Base-by-base conservation (phyloP, 768 basidiomycete genomes). In the Termitomyces sp. region DNA sequence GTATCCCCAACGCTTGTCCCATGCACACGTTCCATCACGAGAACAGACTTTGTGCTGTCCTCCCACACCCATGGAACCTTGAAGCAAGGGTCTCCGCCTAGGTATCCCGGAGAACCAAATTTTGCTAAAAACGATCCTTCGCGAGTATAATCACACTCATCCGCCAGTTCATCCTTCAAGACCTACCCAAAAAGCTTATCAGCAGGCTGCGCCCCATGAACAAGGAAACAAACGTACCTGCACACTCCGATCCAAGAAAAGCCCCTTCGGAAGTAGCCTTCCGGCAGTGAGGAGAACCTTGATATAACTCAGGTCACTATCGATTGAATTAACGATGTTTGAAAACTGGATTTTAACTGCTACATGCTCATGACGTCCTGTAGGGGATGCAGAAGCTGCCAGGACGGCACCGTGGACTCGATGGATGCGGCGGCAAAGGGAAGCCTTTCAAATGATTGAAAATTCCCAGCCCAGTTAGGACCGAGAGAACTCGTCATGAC, bases 351-450 rank as follows among this genome's bases (percentile, higher is more conserved):
- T 80, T 70, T 99, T 98, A 5, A 91, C 84, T 0, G 90, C 90
- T 26, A 90, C 88, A 5, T 71, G 76, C 58, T 80, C 84, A 1
- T 80, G 75, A 43, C 63, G 69, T 18, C 81, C 80, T 7, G 84
- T 86, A 2, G 85, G 82, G 4, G 82, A 83, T 26, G 71, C 67
- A 14, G 71, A 62, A 0, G 83, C 70, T 0, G 80, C 69, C 12
- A 98, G 79, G 2, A 81, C 74, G 0, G 90, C 96, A 0, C 67
- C 73, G 65, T 99, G 96, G 1, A 98, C 96, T 69, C 97, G 34
- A 99, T 98, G 2, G 96, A 98, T 0, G 96, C 96, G 0, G 94
- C 91, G 1, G 95, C 95, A 63, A 97, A 93, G 0, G 96, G 96
- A 2, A 93, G 78, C 5, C 90, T 85, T 56, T 89, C 83, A 69